Evolutionary conservation across 331 rosid genomes (phyloP).

Genomic region (Dryas integrifolia): DNA sequence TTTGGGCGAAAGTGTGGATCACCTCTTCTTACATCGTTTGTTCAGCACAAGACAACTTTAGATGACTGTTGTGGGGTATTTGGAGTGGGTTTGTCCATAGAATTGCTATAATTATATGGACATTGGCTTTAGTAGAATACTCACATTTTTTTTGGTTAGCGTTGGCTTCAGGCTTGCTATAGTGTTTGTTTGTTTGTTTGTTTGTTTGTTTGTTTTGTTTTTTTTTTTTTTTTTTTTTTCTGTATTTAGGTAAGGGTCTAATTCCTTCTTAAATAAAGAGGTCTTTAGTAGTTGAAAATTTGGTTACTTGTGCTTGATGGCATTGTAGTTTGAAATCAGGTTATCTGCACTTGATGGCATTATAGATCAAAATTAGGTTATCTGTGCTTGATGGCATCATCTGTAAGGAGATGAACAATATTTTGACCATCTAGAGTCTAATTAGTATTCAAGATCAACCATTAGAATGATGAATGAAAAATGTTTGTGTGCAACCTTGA

Average conservation of each 20-base stretch:
- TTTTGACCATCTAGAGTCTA: background rate
- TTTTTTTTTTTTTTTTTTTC: too few relatives aligned
- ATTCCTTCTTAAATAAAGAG: background rate
- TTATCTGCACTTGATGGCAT: background rate
- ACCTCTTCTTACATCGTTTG: too few relatives aligned
- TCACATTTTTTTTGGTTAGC: too few relatives aligned
- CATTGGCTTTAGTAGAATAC: too few relatives aligned
- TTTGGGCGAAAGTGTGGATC: too few relatives aligned
- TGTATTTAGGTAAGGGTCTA: background rate
- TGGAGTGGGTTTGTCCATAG: too few relatives aligned
- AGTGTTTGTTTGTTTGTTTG: too few relatives aligned
- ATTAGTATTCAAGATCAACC: background rate
- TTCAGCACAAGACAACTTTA: too few relatives aligned
- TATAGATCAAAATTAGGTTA: background rate
- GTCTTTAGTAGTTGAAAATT: background rate
- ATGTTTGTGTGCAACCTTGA: background rate
- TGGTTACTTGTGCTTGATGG: background rate
- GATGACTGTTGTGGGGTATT: too few relatives aligned
- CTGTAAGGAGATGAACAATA: background rate
- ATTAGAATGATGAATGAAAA: background rate
- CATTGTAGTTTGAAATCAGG: background rate
- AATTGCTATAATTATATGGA: too few relatives aligned
- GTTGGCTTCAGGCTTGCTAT: too few relatives aligned
- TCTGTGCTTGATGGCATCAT: background rate
- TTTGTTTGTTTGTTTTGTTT: too few relatives aligned